phyloP scores from a whole-genome alignment of 306 rosid species.

The Quercus dentata region DNA sequence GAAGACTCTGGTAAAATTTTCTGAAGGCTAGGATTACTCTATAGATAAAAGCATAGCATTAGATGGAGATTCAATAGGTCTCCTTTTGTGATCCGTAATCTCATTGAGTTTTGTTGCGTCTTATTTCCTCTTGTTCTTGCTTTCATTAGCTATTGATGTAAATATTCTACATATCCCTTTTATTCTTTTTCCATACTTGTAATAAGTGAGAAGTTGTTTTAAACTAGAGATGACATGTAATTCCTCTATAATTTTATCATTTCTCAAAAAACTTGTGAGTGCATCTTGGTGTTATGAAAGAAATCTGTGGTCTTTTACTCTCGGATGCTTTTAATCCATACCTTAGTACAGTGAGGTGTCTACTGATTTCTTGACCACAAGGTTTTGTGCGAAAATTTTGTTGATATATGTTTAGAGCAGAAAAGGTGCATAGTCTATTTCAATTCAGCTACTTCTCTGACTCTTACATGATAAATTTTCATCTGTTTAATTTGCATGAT shows the following conservation, averaged over 20 bases:
- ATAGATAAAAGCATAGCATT: background rate
- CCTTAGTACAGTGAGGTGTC: background rate
- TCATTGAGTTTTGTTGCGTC: background rate
- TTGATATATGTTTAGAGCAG: background rate
- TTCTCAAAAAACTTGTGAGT: background rate
- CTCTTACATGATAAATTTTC: conserved; percentile 4
- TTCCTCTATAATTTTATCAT: background rate
- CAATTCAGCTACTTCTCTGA: background rate
- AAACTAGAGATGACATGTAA: background rate
- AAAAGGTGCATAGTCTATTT: background rate
- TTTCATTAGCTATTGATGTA: background rate
- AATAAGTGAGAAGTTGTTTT: background rate
- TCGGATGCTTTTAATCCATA: background rate
- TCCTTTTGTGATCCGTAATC: background rate
- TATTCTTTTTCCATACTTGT: background rate
- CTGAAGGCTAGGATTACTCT: background rate
- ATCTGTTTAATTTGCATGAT: conserved; percentile 24
- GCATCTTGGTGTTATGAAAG: background rate
- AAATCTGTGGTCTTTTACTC: background rate
- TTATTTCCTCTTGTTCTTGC: background rate
- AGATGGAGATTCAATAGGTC: background rate
- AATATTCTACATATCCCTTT: background rate
- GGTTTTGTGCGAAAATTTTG: background rate
- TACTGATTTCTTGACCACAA: background rate
- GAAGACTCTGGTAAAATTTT: background rate